These are phyloP conservation scores for Purpureocillium takamizusanense DNA, from an alignment of 2,329 filamentous ascomycete genomes.

Conservation along the genomic window DNA sequence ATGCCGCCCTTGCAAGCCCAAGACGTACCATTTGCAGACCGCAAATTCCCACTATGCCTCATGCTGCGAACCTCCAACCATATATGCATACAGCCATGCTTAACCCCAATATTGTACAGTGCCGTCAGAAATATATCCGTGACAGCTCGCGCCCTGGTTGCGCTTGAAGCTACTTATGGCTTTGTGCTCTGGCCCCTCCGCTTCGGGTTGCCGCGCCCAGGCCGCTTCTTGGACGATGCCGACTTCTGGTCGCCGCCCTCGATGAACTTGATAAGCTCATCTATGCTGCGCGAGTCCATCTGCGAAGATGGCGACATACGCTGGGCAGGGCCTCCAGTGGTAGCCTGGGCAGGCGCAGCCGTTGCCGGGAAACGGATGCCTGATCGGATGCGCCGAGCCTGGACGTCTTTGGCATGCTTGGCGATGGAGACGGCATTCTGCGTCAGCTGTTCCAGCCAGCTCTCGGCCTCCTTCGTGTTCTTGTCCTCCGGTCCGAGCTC, in stretches of 20 bases:
- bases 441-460: conserved; percentile 91
- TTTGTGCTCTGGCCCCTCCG: conserved; percentile 28
- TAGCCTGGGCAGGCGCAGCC: conserved; percentile 14
- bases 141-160: too few relatives aligned
- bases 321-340: conserved; percentile 21
- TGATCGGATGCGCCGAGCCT: conserved; percentile 63
- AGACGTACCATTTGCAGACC: background rate
- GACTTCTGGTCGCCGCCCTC: conserved; percentile 59
- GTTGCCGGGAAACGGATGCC: conserved; percentile 54
- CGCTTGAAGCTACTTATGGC: background rate
- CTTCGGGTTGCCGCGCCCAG: conserved; percentile 47
- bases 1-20: background rate
- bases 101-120: background rate
- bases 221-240: conserved; percentile 46
- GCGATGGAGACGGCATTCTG: conserved; percentile 91
- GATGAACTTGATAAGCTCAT: conserved; percentile 90
- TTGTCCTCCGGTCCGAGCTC: conserved; percentile 85
- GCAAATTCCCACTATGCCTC: too few relatives aligned
- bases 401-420: conserved; percentile 83
- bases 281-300: conserved; percentile 75
- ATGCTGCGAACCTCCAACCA: too few relatives aligned
- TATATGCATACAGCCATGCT: too few relatives aligned
- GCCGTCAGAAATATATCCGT: background rate
- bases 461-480: conserved; percentile 97
- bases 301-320: conserved; percentile 18